phyloP scores from a whole-genome alignment of 2,329 filamentous ascomycete species.

The Verruconis gallopava region DNA sequence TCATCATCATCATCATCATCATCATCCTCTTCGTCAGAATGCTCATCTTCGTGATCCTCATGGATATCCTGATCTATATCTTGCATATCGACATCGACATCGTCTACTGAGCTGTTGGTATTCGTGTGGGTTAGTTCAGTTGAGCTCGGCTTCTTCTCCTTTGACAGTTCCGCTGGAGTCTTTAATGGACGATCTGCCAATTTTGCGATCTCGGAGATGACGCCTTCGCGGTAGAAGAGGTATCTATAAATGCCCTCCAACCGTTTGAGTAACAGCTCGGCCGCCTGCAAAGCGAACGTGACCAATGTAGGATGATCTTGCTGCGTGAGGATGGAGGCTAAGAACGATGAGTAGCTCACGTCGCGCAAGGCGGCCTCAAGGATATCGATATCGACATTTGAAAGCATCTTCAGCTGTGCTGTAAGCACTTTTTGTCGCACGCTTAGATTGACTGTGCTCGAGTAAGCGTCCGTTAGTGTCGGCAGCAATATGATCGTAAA shows the following conservation, averaged over 20 bases:
- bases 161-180: conserved; percentile 2
- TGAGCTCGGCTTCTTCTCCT: not conserved
- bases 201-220: conserved; percentile 80
- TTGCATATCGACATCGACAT: conserved; percentile 38
- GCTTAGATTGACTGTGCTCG: conserved; percentile 88
- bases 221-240: conserved; percentile 93
- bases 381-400: conserved; percentile 76
- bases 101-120: conserved; percentile 17
- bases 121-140: not conserved
- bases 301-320: conserved; percentile 84
- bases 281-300: conserved; percentile 74
- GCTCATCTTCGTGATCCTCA: conserved; percentile 35
- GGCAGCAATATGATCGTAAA: conserved; percentile 90
- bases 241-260: conserved; percentile 83
- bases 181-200: conserved; percentile 44
- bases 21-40: conserved; percentile 28
- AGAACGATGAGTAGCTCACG: conserved; percentile 88
- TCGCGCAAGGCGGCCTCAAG: conserved; percentile 73
- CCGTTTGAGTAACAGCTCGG: conserved; percentile 73
- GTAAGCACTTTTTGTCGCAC: conserved; percentile 91
- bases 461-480: conserved; percentile 91
- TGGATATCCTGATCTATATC: conserved; percentile 41
- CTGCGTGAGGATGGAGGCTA: conserved; percentile 89
- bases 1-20: conserved; percentile 41
- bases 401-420: conserved; percentile 96